Percentiles rank a stretch among this genome's conserved stretches.
Evolutionary conservation across 805 yeast genomes (phyloP).

Genomic region (Barnettozyma sucrosica): DNA sequence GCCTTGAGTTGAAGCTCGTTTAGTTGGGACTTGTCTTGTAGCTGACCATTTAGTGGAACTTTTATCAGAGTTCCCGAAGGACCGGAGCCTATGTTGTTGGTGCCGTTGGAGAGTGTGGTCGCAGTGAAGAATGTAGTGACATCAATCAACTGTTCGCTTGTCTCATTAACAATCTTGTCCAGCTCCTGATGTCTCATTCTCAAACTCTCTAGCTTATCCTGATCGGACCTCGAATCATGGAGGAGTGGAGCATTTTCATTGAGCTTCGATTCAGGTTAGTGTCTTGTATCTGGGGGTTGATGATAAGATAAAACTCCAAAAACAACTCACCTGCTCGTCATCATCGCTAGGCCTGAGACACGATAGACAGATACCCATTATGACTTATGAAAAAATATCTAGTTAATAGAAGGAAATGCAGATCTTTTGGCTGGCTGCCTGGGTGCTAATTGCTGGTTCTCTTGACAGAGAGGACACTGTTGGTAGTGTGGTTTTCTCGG

Average conservation of each 20-base stretch:
- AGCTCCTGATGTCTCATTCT: conserved; percentile 40
- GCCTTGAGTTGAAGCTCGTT: conserved; percentile 10
- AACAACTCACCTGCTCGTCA: conserved; percentile 33
- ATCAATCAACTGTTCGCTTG: conserved; percentile 24
- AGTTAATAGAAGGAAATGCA: background rate
- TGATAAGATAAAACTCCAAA: background rate
- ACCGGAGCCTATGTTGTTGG: background rate
- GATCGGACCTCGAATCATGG: conserved; percentile 17
- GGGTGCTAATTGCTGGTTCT: background rate
- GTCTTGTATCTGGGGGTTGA: conserved; percentile 6
- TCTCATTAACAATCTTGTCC: conserved; percentile 40
- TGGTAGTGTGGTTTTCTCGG: background rate
- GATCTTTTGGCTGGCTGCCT: background rate
- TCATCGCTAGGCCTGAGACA: conserved; percentile 34
- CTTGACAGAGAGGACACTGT: background rate
- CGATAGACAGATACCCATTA: conserved; percentile 46
- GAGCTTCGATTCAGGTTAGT: conserved; percentile 26
- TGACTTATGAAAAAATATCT: background rate
- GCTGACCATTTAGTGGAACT: conserved; percentile 12
- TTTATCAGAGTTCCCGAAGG: background rate
- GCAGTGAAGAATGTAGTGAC: conserved; percentile 21
- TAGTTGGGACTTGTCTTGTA: conserved; percentile 7
- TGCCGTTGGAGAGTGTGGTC: background rate
- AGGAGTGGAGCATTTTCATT: conserved; percentile 33
- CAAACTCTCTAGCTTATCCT: conserved; percentile 20